Conservation (phyloP, 2,329 filamentous ascomycete species). For the Aspergillus texensis region DNA sequence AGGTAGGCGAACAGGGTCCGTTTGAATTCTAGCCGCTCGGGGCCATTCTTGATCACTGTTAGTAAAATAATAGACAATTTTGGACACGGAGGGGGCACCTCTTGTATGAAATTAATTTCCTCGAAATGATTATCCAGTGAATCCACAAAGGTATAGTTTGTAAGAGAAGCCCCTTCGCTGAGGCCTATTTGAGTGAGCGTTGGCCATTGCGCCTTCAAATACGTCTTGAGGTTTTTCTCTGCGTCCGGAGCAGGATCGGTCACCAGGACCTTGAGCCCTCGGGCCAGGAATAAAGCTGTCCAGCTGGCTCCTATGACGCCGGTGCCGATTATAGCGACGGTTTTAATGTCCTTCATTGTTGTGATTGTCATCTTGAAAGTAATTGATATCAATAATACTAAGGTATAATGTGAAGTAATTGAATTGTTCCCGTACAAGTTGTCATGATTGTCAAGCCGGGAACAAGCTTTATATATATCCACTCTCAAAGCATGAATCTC, state of each 20-base stretch:
- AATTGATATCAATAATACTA: background rate
- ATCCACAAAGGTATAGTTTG: background rate
- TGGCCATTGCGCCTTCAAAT: conserved; percentile 19
- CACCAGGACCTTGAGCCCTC: conserved; percentile 43
- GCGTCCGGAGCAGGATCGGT: conserved; percentile 45
- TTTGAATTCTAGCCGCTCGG: conserved; percentile 21
- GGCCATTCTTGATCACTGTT: conserved; percentile 17
- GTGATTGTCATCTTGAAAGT: background rate
- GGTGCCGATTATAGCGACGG: conserved; percentile 36
- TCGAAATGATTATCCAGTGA: background rate
- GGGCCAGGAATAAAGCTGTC: conserved; percentile 44
- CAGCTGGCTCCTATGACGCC: conserved; percentile 47
- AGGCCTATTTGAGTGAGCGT: background rate
- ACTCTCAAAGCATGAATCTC: rapidly evolving
- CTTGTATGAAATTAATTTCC: background rate
- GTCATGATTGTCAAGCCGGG: background rate
- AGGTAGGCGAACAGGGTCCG: conserved; percentile 19
- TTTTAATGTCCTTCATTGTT: conserved; percentile 29
- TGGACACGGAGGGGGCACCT: background rate
- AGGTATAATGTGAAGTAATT: background rate
- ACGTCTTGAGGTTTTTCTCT: conserved; percentile 30
- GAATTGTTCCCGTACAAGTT: background rate
- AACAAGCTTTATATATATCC: background rate
- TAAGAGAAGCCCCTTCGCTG: background rate
- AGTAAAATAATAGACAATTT: background rate